These are phyloP conservation scores for Elongisporangium prolatum DNA, from an alignment of 352 stramenopile genomes.

Conservation along the genomic window DNA sequence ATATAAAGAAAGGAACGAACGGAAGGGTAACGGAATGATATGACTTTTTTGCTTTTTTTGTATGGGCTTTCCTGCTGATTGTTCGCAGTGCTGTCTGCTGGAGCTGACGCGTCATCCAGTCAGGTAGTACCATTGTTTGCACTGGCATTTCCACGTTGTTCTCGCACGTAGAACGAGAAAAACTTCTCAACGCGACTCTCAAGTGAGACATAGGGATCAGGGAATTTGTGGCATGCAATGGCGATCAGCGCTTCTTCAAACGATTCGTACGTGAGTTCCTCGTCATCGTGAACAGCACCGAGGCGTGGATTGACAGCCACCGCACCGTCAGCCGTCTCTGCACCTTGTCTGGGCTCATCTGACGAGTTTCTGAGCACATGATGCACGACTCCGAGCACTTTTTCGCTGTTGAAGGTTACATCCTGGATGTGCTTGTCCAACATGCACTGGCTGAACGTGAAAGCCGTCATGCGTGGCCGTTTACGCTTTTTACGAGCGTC, in stretches of 20 bases:
- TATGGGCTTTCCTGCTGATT: not conserved
- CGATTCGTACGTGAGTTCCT: constrained; percentile 54
- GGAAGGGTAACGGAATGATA: constrained; percentile 4
- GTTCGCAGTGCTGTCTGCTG: not conserved
- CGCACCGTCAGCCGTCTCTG: not conserved
- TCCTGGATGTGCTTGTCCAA: constrained; percentile 59
- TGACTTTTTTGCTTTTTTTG: constrained; percentile 1
- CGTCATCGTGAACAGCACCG: constrained; percentile 22
- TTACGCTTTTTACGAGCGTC: constrained; percentile 33
- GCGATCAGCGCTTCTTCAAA: constrained; percentile 71
- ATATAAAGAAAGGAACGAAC: not conserved
- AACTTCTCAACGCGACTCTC: constrained; percentile 78
- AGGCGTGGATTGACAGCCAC: not conserved
- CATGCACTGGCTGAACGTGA: constrained; percentile 58
- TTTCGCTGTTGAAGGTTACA: constrained; percentile 57
- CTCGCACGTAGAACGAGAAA: constrained; percentile 56
- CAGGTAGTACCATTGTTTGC: not conserved
- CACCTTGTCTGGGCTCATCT: not conserved
- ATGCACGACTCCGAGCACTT: constrained; percentile 49
- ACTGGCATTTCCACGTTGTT: not conserved
- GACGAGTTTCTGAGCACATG: constrained; percentile 28
- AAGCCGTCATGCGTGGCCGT: constrained; percentile 41
- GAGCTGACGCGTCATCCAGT: not conserved
- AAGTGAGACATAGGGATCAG: constrained; percentile 70
- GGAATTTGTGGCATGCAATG: constrained; percentile 73